A percentile compares a stretch with the other conserved stretches of the same genome.
These are phyloP conservation scores for Parachaetomium inaequale DNA, from an alignment of 495 filamentous ascomycete genomes.

Conservation along the genomic window DNA sequence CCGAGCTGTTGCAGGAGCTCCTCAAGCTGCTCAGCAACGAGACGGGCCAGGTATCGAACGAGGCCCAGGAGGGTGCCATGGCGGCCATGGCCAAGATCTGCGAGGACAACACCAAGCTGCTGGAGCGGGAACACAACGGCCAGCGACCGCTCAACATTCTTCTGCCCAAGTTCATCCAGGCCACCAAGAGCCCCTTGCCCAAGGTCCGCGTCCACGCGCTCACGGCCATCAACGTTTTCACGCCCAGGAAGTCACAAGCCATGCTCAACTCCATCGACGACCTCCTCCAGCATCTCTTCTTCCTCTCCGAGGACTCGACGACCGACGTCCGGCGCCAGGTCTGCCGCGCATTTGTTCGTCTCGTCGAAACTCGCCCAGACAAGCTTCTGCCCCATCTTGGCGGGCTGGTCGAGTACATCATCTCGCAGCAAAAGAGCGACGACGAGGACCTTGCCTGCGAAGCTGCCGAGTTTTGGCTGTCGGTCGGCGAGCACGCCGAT, in stretches of 20 bases:
- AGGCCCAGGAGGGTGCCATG: conserved; percentile 91
- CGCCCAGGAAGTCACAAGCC: conserved; percentile 72
- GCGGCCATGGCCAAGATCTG: conserved; percentile 89
- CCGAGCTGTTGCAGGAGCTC: conserved; percentile 79
- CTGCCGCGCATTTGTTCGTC: conserved; percentile 86
- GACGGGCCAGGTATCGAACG: conserved; percentile 58
- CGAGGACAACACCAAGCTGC: conserved; percentile 84
- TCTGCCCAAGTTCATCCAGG: conserved; percentile 85
- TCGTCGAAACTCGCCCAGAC: conserved; percentile 86
- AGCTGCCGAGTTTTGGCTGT: conserved; percentile 96
- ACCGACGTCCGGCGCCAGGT: conserved; percentile 84
- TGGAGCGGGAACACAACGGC: conserved; percentile 82
- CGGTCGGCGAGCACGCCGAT: conserved; percentile 79
- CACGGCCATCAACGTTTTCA: conserved; percentile 84
- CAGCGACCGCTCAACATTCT: conserved; percentile 83
- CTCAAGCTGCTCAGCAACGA: conserved; percentile 71
- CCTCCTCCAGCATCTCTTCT: conserved; percentile 77
- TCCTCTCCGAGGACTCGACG: conserved; percentile 67
- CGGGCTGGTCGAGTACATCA: conserved; percentile 89
- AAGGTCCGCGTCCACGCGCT: conserved; percentile 78
- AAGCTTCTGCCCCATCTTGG: conserved; percentile 85
- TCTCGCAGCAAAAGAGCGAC: conserved; percentile 81
- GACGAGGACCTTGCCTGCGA: conserved; percentile 91
- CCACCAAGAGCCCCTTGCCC: conserved; percentile 66
- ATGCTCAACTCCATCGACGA: conserved; percentile 72